Evolutionary conservation across 2,329 filamentous ascomycete genomes (phyloP).

Genomic region (Alternaria sp.): DNA sequence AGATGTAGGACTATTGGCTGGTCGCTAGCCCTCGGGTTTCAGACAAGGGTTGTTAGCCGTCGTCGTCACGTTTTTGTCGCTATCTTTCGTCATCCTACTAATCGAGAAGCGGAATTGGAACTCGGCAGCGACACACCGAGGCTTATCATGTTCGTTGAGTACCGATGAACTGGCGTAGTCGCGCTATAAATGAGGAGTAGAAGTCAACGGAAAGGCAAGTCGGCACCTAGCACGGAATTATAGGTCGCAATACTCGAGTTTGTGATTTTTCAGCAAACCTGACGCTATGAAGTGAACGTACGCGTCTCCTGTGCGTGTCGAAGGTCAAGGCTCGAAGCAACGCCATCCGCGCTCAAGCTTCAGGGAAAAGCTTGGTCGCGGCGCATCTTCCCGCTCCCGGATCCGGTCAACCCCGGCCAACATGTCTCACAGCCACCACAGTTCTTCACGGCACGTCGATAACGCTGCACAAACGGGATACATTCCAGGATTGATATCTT

Average conservation of each 20-base stretch:
- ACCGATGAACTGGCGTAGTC: constrained; percentile 1
- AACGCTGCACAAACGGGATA: neutral
- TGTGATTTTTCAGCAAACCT: neutral
- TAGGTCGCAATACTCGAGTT: neutral
- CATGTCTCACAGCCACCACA: neutral
- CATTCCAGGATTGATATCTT: neutral
- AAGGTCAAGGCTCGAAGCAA: constrained; percentile 4
- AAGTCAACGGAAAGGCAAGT: neutral
- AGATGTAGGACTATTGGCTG: constrained; percentile 18
- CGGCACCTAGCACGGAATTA: neutral
- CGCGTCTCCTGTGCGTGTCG: neutral
- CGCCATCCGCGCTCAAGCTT: constrained; percentile 18
- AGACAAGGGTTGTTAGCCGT: constrained; percentile 16
- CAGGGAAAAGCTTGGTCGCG: constrained; percentile 19
- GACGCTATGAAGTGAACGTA: neutral
- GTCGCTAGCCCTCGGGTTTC: constrained; percentile 15
- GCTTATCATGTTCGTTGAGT: constrained; percentile 1
- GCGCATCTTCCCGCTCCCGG: constrained; percentile 2
- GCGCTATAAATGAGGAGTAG: constrained; percentile 3
- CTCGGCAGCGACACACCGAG: constrained; percentile 20
- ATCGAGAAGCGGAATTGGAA: constrained; percentile 2
- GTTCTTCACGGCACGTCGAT: neutral
- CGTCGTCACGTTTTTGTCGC: constrained; percentile 15
- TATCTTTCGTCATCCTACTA: constrained; percentile 17
- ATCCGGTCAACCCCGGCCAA: neutral